A percentile compares a stretch with the other conserved stretches of the same genome.
These are phyloP conservation scores for Dactylellina parvicollis DNA, from an alignment of 2,329 filamentous ascomycete genomes.

Conservation along the genomic window DNA sequence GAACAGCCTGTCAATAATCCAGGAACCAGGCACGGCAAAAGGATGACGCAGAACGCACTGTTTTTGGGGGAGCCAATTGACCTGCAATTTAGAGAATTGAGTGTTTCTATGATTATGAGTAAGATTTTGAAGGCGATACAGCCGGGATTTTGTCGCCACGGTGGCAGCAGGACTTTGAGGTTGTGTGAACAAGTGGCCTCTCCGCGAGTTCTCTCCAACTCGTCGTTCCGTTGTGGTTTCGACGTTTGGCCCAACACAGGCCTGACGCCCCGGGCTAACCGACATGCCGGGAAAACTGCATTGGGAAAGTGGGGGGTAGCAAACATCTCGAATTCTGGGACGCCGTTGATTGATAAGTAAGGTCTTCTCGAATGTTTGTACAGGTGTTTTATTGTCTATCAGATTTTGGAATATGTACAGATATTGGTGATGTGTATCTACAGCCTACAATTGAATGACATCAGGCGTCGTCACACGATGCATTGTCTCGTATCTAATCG, in stretches of 20 bases:
- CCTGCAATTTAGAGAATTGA: constrained; percentile 37
- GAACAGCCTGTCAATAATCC: constrained; percentile 51
- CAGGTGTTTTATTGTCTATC: background rate
- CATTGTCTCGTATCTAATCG: constrained; percentile 51
- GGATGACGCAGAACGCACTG: constrained; percentile 4
- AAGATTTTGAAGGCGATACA: background rate
- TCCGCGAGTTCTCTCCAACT: constrained; percentile 29
- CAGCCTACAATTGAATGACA: constrained; percentile 40
- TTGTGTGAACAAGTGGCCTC: constrained; percentile 54
- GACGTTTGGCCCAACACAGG: constrained; percentile 36
- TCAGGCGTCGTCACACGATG: constrained; percentile 53
- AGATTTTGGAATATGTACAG: constrained; percentile 12
- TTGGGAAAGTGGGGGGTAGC: constrained; percentile 46
- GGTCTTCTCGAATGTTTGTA: background rate
- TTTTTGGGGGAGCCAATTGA: constrained; percentile 46
- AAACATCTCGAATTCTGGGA: constrained; percentile 42
- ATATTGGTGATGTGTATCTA: constrained; percentile 1
- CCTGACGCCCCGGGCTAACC: too few species aligned
- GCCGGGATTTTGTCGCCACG: constrained; percentile 44
- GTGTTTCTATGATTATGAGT: constrained; percentile 21
- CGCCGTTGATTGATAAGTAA: background rate
- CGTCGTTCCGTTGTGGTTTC: constrained; percentile 50
- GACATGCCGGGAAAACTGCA: constrained; percentile 12
- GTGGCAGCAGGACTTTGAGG: constrained; percentile 45
- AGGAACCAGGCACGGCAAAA: constrained; percentile 11